Evolutionary conservation across 768 basidiomycete species (phyloP).

Genomic region (Trametes elegans): DNA sequence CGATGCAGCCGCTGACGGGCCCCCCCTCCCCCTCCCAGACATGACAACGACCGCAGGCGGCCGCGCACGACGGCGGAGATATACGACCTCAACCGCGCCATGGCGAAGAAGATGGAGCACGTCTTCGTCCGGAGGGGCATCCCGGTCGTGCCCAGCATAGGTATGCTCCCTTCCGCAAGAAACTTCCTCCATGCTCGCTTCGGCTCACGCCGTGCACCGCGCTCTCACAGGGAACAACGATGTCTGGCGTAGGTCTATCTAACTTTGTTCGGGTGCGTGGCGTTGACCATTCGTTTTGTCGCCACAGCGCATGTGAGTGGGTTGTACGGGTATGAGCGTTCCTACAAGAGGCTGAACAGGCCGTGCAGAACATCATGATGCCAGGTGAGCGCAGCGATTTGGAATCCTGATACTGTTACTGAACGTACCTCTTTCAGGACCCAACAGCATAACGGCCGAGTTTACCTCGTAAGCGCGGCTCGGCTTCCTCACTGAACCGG

Average conservation of each 20-base stretch:
- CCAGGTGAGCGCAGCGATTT: slow-evolving; percentile 44
- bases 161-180: slow-evolving; percentile 35
- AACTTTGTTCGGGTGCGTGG: slow-evolving; percentile 7
- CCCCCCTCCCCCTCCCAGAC: slow-evolving; percentile 42
- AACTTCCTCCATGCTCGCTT: slow-evolving; percentile 6
- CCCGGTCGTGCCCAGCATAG: slow-evolving; percentile 78
- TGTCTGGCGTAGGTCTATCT: slow-evolving; percentile 68
- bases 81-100: slow-evolving; percentile 63
- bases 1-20: slow-evolving; percentile 3
- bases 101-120: slow-evolving; percentile 68
- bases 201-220: slow-evolving; percentile 2
- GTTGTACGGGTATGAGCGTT: slow-evolving; percentile 3
- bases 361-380: slow-evolving; percentile 57
- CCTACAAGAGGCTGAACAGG: slow-evolving; percentile 12
- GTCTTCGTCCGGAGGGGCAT: slow-evolving; percentile 71
- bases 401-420: neutral
- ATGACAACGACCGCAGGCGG: slow-evolving; percentile 79
- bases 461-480: slow-evolving; percentile 59
- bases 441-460: slow-evolving; percentile 65
- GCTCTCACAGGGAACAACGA: slow-evolving; percentile 76
- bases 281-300: slow-evolving; percentile 19
- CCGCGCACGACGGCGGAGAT: slow-evolving; percentile 84
- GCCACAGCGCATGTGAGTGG: slow-evolving; percentile 62
- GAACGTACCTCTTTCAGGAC: slow-evolving; percentile 39
- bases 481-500: neutral